Evolutionary conservation across 108 stramenopile genomes (phyloP).

Genomic region (Cylindrotheca closterium): DNA sequence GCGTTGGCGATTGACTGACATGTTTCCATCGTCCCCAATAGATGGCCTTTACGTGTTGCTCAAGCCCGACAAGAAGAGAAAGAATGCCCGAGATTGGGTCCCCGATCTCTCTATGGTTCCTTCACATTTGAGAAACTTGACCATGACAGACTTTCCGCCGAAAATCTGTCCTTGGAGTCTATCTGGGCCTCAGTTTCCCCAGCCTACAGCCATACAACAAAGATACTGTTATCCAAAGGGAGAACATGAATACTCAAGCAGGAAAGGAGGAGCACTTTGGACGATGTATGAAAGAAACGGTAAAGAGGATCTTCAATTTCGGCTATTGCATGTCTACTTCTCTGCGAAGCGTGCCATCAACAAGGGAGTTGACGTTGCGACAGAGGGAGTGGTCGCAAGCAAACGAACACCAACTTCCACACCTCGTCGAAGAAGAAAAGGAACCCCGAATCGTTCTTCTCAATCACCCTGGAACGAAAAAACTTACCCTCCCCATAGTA

Average conservation of each 20-base stretch:
- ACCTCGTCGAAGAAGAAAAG: background rate
- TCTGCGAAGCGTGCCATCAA: constrained; percentile 60
- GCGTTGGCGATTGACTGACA: background rate
- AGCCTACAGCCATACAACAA: constrained; percentile 68
- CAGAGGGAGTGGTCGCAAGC: no score
- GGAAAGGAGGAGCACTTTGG: constrained; percentile 69
- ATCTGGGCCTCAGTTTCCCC: constrained; percentile 70
- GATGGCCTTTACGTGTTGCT: constrained; percentile 79
- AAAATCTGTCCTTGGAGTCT: constrained; percentile 63
- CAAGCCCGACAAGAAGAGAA: constrained; percentile 38
- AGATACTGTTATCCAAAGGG: constrained; percentile 83
- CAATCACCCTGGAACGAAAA: no score
- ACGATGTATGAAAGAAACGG: constrained; percentile 56
- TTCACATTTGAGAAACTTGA: constrained; percentile 36
- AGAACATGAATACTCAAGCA: constrained; percentile 43
- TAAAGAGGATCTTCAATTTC: constrained; percentile 56
- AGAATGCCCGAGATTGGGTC: background rate
- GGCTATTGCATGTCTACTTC: constrained; percentile 76
- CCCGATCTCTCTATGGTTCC: constrained; percentile 29
- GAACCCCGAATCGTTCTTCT: background rate
- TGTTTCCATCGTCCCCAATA: constrained; percentile 17
- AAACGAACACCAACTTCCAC: background rate
- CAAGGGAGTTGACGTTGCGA: constrained; percentile 40
- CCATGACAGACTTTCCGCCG: constrained; percentile 31
- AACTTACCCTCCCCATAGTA: background rate